Evolutionary conservation across 1,284 basidiomycete genomes (phyloP).

Genomic region (Pseudozyma sp.): DNA sequence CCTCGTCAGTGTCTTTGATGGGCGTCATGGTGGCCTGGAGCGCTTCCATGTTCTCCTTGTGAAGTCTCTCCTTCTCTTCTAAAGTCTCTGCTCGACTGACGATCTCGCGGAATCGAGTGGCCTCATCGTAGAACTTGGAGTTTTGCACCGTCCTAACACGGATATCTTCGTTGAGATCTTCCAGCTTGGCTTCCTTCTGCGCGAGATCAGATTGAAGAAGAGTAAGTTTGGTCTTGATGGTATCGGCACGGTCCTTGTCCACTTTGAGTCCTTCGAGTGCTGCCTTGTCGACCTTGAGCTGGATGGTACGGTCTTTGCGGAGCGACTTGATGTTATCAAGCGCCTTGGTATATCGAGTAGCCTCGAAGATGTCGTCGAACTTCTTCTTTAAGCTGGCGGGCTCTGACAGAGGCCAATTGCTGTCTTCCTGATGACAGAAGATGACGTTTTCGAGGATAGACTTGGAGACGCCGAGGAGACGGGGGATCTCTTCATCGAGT

Average conservation of each 20-base stretch:
- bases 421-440: slow-evolving; percentile 99
- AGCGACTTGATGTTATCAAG: slow-evolving; percentile 86
- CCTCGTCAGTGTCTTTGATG: slow-evolving; percentile 81
- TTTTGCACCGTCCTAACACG: slow-evolving; percentile 77
- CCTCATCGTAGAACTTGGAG: slow-evolving; percentile 82
- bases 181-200: slow-evolving; percentile 56
- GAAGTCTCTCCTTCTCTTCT: slow-evolving; percentile 77
- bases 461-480: slow-evolving; percentile 88
- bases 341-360: slow-evolving; percentile 87
- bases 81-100: slow-evolving; percentile 80
- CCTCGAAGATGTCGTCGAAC: slow-evolving; percentile 99
- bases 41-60: slow-evolving; percentile 76
- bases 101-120: slow-evolving; percentile 84
- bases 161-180: slow-evolving; percentile 58
- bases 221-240: slow-evolving; percentile 58
- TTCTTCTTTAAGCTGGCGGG: slow-evolving; percentile 94
- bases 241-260: slow-evolving; percentile 88
- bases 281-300: slow-evolving; percentile 93
- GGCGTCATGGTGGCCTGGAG: slow-evolving; percentile 75
- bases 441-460: slow-evolving; percentile 98
- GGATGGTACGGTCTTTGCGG: slow-evolving; percentile 84
- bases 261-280: slow-evolving; percentile 81
- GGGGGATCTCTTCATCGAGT: slow-evolving; percentile 91
- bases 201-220: slow-evolving; percentile 50
- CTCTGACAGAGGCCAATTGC: slow-evolving; percentile 96